Base-by-base conservation (phyloP, 1,284 basidiomycete species). In the Singerocomus inundabilis region DNA sequence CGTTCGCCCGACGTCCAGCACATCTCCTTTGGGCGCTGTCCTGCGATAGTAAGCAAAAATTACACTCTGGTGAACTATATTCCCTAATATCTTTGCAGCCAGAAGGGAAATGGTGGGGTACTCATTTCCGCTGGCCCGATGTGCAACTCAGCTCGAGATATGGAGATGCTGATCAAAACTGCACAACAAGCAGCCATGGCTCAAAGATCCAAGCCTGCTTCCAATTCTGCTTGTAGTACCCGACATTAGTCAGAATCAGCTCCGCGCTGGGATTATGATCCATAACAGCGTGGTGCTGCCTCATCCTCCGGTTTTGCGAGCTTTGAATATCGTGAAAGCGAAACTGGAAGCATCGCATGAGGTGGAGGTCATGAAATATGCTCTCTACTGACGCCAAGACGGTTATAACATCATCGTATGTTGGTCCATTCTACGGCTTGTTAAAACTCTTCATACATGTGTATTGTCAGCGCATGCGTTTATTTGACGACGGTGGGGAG, bases 221-320 rank as follows among this genome's bases (percentile, higher is more conserved):
- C 68, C 69, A 7, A 67, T 77, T 21, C 70, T 72, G 1, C 75
- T 77, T 62, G 33, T 39, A 48, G 46, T 57, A 33, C 61, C 54
- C 39, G 48, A 52, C 38, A 50, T 57, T 28, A 62, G 44, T 21
- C 49, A 58, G 32, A 62, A 44, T 43, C 66, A 66, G 50, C 62
- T 79, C 18, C 72, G 70, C 18, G 67, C 80, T 46, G 76, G 72
- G 9, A 61, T 81, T 31, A 68, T 79, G 64, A 61, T 61, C 57
- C 67, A 77, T 54, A 76, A 82, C 48, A 75, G 72, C 2, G 64
- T 73, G 7, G 74, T 76, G 5, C 54, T 63, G 12, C 77, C 80
- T 6, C 72, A 74, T 29, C 74, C 78, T 15, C 77, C 78, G 0
- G 63, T 76, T 46, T 52, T 62, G 26, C 66, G 74, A 9, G 78